These are phyloP conservation scores for Kandelia obovata DNA, from an alignment of 345 rosid genomes.

Conservation along the genomic window DNA sequence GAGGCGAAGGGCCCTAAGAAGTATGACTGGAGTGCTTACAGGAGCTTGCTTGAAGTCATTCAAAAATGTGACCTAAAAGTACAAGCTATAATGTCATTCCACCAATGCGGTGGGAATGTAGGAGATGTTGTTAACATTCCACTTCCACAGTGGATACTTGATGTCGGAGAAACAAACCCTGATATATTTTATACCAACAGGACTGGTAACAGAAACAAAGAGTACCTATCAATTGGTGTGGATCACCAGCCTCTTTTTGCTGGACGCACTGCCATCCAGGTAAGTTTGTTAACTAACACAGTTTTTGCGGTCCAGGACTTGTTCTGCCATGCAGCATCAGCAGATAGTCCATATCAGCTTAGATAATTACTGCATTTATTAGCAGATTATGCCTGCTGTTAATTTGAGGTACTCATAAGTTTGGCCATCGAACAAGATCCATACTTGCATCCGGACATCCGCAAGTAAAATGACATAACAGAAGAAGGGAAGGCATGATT, in stretches of 20 bases:
- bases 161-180: constrained; percentile 49
- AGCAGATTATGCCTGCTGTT: too few species aligned
- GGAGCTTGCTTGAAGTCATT: constrained; percentile 53
- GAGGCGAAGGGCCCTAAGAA: constrained; percentile 58
- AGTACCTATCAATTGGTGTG: constrained; percentile 67
- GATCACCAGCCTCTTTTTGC: constrained; percentile 51
- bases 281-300: constrained; percentile 4
- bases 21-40: constrained; percentile 75
- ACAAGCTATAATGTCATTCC: constrained; percentile 84
- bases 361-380: too few species aligned
- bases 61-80: constrained; percentile 48
- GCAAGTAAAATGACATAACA: too few species aligned
- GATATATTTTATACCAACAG: constrained; percentile 66
- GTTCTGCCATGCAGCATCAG: neutral
- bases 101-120: constrained; percentile 83
- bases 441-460: too few species aligned
- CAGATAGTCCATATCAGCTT: too few species aligned
- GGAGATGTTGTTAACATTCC: constrained; percentile 77
- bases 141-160: constrained; percentile 66
- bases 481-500: too few species aligned
- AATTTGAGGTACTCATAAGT: too few species aligned
- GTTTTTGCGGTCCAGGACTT: neutral
- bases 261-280: constrained; percentile 73
- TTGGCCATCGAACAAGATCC: too few species aligned
- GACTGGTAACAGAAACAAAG: constrained; percentile 56